These are phyloP conservation scores for Phoma herbarum DNA, from an alignment of 2,329 filamentous ascomycete genomes.

Conservation along the genomic window DNA sequence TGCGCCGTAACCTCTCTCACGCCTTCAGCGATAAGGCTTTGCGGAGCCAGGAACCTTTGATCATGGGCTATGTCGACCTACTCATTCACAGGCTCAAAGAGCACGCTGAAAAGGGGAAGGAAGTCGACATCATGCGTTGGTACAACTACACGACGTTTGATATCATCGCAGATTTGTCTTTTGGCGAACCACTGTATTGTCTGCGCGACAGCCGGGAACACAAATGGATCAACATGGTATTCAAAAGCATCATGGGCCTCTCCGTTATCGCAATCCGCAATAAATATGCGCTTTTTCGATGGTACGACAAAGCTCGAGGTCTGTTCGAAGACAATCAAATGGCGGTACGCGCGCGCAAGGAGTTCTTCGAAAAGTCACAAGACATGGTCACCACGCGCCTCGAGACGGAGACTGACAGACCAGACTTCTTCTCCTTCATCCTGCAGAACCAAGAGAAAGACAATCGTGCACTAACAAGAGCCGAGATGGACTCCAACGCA, in stretches of 20 bases:
- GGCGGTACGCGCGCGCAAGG: conserved; percentile 17
- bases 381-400: conserved; percentile 33
- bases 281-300: conserved; percentile 30
- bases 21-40: conserved; percentile 56
- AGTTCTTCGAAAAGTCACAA: conserved; percentile 29
- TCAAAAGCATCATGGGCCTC: conserved; percentile 19
- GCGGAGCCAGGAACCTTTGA: conserved; percentile 51
- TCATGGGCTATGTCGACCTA: conserved; percentile 53
- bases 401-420: conserved; percentile 24
- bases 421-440: conserved; percentile 42
- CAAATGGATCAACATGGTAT: conserved; percentile 41
- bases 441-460: conserved; percentile 31
- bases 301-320: conserved; percentile 23
- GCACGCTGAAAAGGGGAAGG: conserved; percentile 17
- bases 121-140: conserved; percentile 42
- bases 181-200: conserved; percentile 45
- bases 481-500: conserved; percentile 50
- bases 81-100: conserved; percentile 48
- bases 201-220: conserved; percentile 41
- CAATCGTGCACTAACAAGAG: conserved; percentile 28
- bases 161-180: conserved; percentile 44
- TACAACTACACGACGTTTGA: conserved; percentile 42
- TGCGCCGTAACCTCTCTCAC: conserved; percentile 51
- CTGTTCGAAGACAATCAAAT: conserved; percentile 25
- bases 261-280: conserved; percentile 26